Percentiles rank a stretch among this genome's conserved stretches.
Evolutionary conservation across 371 early-diverging fungal genomes (phyloP).

Genomic region (Neoconidiobolus thromboides): DNA sequence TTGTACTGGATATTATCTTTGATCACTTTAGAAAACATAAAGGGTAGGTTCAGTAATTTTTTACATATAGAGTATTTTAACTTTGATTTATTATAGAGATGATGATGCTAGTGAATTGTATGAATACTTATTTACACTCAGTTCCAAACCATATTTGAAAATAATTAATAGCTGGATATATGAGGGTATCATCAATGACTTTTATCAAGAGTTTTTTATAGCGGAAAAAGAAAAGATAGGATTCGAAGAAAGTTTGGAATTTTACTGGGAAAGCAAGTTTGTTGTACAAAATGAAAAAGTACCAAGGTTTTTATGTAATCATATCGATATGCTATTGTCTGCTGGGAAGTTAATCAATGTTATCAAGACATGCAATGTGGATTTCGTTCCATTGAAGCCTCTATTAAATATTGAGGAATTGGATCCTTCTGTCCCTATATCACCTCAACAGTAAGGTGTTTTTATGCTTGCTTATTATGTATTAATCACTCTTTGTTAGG

Average conservation of each 20-base stretch:
- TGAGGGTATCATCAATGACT: conserved; percentile 64
- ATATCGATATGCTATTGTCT: conserved; percentile 54
- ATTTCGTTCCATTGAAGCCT: conserved; percentile 4
- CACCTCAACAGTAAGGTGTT: conserved; percentile 26
- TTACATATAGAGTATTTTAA: background rate
- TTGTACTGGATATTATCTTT: conserved; percentile 34
- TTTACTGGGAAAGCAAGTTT: conserved; percentile 71
- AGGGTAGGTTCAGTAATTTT: conserved; percentile 20
- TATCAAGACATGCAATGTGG: conserved; percentile 60
- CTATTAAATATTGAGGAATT: conserved; percentile 7
- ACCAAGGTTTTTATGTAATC: conserved; percentile 56
- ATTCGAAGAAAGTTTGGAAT: conserved; percentile 23
- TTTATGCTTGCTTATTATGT: conserved; percentile 6
- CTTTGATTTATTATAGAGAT: conserved; percentile 24
- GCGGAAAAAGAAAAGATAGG: conserved; percentile 6
- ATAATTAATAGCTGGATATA: conserved; percentile 78
- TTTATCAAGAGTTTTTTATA: conserved; percentile 75
- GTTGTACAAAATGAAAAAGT: conserved; percentile 37
- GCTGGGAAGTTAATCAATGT: conserved; percentile 92
- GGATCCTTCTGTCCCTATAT: background rate
- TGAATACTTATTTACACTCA: conserved; percentile 45
- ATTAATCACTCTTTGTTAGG: conserved; percentile 13
- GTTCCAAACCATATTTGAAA: conserved; percentile 60
- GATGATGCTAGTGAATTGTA: conserved; percentile 52
- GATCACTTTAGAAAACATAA: conserved; percentile 35